Conservation (phyloP, 2,329 filamentous ascomycete genomes). For the Hypoxylon sp. region DNA sequence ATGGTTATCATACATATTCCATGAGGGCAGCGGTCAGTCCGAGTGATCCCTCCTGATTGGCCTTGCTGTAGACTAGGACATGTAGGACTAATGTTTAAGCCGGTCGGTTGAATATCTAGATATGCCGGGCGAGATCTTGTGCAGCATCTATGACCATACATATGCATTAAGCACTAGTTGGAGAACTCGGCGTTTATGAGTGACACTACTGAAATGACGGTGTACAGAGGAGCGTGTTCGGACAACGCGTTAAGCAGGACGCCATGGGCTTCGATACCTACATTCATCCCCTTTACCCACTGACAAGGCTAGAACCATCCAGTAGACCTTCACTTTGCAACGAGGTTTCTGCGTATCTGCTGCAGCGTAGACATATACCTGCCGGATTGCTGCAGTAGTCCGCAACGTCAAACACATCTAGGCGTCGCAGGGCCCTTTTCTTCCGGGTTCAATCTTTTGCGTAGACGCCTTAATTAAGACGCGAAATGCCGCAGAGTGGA, state of each 20-base stretch:
- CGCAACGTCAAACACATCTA: not conserved
- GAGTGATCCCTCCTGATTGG: not conserved
- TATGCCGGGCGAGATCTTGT: not conserved
- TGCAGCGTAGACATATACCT: not conserved
- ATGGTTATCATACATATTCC: slow-evolving; percentile 1
- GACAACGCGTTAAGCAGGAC: not conserved
- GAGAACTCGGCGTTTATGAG: not conserved
- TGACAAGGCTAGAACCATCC: not conserved
- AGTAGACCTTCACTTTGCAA: not conserved
- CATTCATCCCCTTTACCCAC: not conserved
- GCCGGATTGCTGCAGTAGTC: slow-evolving; percentile 1
- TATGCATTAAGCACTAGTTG: not conserved
- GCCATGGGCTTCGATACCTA: not conserved
- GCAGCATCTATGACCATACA: not conserved
- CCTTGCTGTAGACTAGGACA: not conserved
- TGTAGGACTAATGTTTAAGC: not conserved
- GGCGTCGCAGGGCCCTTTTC: not conserved
- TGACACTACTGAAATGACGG: not conserved
- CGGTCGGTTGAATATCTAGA: not conserved
- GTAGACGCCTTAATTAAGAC: slow-evolving; percentile 9
- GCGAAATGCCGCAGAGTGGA: slow-evolving; percentile 9
- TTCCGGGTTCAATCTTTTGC: not conserved
- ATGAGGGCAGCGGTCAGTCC: not conserved
- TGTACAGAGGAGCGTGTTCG: not conserved
- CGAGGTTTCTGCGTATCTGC: not conserved